Percentiles rank a stretch among this genome's conserved stretches.
These are phyloP conservation scores for Perilla frutescens DNA, from an alignment of 257 asterid genomes.

Conservation along the genomic window DNA sequence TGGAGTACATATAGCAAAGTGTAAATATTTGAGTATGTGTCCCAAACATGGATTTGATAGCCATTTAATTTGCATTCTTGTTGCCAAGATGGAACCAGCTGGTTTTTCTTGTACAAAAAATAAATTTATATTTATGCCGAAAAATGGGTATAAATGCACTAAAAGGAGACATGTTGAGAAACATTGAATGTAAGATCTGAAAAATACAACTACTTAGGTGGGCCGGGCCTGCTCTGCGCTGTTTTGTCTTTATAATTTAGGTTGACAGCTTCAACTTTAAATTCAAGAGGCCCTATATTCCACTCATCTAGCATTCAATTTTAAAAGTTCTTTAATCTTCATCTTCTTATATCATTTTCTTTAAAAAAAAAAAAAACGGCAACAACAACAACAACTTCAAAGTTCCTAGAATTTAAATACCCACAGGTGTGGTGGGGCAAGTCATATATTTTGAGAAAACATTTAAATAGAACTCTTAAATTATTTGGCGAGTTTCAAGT, in stretches of 20 bases:
- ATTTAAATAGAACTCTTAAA: too few relatives aligned
- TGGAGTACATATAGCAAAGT: not conserved
- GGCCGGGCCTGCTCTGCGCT: conserved; percentile 30
- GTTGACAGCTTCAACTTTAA: conserved; percentile 22
- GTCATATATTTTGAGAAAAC: too few relatives aligned
- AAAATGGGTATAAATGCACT: conserved; percentile 6
- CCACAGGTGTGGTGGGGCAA: too few relatives aligned
- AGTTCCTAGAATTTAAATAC: too few relatives aligned
- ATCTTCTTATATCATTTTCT: not conserved
- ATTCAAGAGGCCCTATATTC: not conserved
- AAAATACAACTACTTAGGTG: not conserved
- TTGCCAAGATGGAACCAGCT: conserved; percentile 31
- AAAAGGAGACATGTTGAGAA: not conserved
- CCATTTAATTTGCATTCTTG: conserved; percentile 9
- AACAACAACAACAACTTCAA: too few relatives aligned
- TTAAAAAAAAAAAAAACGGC: not conserved
- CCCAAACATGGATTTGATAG: not conserved
- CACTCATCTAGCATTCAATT: not conserved
- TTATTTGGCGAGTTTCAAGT: too few relatives aligned
- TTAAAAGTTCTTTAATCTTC: not conserved
- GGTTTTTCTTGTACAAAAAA: conserved; percentile 8
- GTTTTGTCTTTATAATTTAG: too few relatives aligned
- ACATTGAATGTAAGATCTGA: not conserved
- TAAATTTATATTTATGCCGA: too few relatives aligned
- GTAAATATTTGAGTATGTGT: not conserved